Evolutionary conservation across 495 filamentous ascomycete genomes (phyloP), one percentile per base, ranked within the genome.

Genomic region (Xylaria nigripes): DNA sequence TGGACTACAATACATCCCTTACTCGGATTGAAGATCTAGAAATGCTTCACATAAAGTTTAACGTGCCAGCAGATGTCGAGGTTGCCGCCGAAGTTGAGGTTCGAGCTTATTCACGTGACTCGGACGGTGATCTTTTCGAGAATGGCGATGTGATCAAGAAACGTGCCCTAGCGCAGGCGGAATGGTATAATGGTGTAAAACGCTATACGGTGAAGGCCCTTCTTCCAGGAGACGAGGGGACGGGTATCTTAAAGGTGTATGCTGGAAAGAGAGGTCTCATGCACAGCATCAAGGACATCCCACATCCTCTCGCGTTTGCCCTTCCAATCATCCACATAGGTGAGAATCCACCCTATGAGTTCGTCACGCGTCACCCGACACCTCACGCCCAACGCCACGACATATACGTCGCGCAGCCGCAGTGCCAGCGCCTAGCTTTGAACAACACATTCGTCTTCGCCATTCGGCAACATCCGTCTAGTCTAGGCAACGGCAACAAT

Each of bases 361-460:
- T 96, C 62, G 76, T 96, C 32, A 82, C 86, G 27, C 86, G 92
- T 12, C 93, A 99, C 69, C 93, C 94, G 2, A 99, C 93, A 0
- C 94, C 93, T 10, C 94, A 97, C 67, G 94, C 93, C 40, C 89
- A 94, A 62, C 83, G 93, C 19, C 92, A 99, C 68, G 93, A 97
- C 59, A 81, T 99, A 57, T 99, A 99, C 70, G 86, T 99, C 61
- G 87, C 86, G 29, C 91, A 96, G 60, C 93, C 94, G 0, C 94
- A 97, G 68, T 97, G 93, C 64, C 76, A 85, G 34, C 80, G 80
- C 19, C 73, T 99, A 10, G 90, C 89, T 8, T 70, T 94, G 40
- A 95, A 96, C 72, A 97, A 97, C 65, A 99, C 93, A 6, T 99
- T 95, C 64, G 92, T 99, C 22, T 99, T 99, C 64, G 84, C 86